Evolutionary conservation across 2,329 filamentous ascomycete species (phyloP).

Genomic region (Microcyclospora pomicola): DNA sequence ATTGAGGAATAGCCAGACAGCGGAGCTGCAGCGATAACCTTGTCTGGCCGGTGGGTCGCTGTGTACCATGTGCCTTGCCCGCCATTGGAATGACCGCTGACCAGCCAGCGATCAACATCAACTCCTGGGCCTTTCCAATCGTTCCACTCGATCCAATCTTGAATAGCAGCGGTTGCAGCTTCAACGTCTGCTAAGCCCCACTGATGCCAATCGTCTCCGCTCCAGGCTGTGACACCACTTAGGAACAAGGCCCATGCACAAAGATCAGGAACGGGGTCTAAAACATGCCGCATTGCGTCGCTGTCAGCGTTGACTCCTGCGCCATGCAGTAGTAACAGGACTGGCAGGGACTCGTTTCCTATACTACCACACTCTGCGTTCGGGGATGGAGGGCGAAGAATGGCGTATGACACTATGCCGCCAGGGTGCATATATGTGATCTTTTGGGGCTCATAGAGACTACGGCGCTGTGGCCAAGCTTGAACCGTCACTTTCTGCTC

Average conservation of each 20-base stretch:
- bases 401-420: constrained; percentile 42
- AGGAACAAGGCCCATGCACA: constrained; percentile 44
- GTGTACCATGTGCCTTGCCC: constrained; percentile 46
- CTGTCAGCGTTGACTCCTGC: constrained; percentile 43
- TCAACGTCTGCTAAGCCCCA: constrained; percentile 45
- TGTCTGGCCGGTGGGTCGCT: constrained; percentile 42
- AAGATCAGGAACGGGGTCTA: constrained; percentile 38
- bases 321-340: constrained; percentile 41
- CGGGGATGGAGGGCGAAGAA: constrained; percentile 39
- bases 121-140: constrained; percentile 36
- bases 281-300: constrained; percentile 30
- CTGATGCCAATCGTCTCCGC: constrained; percentile 47
- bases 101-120: constrained; percentile 36
- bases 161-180: constrained; percentile 37
- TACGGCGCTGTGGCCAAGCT: neutral
- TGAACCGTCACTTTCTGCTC: constrained; percentile 3
- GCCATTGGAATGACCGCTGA: constrained; percentile 46
- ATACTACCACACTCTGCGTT: constrained; percentile 17
- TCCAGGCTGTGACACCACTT: constrained; percentile 45
- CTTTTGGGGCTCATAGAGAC: constrained; percentile 31
- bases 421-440: constrained; percentile 41
- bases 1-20: constrained; percentile 46
- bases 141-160: constrained; percentile 35
- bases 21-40: constrained; percentile 41
- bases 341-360: constrained; percentile 24